Base-by-base conservation (phyloP, 139 green algal species). In the Chlamydomonas applanata region DNA sequence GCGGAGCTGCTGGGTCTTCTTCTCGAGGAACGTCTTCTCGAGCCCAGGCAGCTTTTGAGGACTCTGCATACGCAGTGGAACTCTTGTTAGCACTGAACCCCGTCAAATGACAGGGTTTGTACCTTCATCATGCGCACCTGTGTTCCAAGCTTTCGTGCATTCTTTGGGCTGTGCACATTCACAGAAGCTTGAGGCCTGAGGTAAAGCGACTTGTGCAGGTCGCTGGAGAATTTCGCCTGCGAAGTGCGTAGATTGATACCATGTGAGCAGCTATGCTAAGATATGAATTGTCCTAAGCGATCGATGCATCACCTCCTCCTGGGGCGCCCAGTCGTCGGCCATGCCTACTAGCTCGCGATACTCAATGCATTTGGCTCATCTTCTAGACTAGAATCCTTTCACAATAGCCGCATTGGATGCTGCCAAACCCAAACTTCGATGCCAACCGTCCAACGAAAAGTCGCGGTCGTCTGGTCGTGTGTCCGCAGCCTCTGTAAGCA, bases 201-300 rank as follows among this genome's bases (percentile, higher is more conserved):
- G 52, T 85, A 85, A 2, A 85, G 46, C 17, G 72, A 46, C n/a
- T 63, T 69, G 35, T 32, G 73, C 57, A 74, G 61, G 44, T 20
- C 33, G 52, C 49, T 74, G 46, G 61, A 63, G 60, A 32, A 74
- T 13, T 2, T 56, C 57, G 46, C 65, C 72, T 29, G 29, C 53
- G 5, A 49, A 78, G 16, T 60, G 57, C 72, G 72, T 78, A 62
- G 40, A 45, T 71, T n/a, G 27, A 35, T 67, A 22, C 68, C n/a
- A n/a, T n/a, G n/a, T n/a, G n/a, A n/a, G n/a, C 3, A 34, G 22
- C 4, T 45, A 20, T 36, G 33, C 17, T 32, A 30, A 62, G 32
- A 53, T 46, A 16, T 44, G 63, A 44, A 32, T 46, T 34, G 45
- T 65, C 24, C 36, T 56, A 24, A 57, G 64, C 35, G 7, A 49